phyloP scores from a whole-genome alignment of 371 early-diverging fungal species.

The Fennellomyces sp. region DNA sequence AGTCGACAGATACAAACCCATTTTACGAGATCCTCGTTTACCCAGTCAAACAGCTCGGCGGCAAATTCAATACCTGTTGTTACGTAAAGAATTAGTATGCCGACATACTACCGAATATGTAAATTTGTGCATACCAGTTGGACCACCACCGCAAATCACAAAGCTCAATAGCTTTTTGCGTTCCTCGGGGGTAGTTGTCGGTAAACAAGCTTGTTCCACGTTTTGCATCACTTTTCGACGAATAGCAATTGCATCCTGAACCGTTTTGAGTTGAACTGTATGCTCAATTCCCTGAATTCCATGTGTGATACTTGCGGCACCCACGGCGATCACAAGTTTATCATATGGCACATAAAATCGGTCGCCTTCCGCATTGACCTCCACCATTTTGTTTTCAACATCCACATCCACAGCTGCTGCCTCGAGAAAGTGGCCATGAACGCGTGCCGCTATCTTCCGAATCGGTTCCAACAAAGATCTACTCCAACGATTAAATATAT shows the following conservation, averaged over 20 bases:
- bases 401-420: constrained; percentile 72
- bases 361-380: constrained; percentile 33
- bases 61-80: constrained; percentile 19
- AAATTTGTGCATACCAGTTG: background rate
- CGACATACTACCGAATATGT: background rate
- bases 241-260: constrained; percentile 74
- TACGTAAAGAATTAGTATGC: background rate
- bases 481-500: too few species aligned
- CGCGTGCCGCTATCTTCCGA: constrained; percentile 58
- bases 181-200: constrained; percentile 75
- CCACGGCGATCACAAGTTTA: constrained; percentile 82
- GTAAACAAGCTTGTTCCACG: constrained; percentile 85
- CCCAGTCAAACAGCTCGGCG: constrained; percentile 81
- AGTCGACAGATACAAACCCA: constrained; percentile 40
- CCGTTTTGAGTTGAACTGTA: constrained; percentile 70
- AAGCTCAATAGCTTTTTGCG: constrained; percentile 72
- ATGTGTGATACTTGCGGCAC: constrained; percentile 80
- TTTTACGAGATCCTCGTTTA: constrained; percentile 78
- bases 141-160: background rate
- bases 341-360: constrained; percentile 74
- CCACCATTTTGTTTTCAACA: constrained; percentile 63
- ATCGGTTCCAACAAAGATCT: constrained; percentile 77
- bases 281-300: constrained; percentile 81
- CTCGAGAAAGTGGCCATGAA: constrained; percentile 57
- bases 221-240: constrained; percentile 69